Evolutionary conservation across 768 basidiomycete species (phyloP), one percentile per base, ranked within the genome.

Genomic region (Suillus cothurnatus): DNA sequence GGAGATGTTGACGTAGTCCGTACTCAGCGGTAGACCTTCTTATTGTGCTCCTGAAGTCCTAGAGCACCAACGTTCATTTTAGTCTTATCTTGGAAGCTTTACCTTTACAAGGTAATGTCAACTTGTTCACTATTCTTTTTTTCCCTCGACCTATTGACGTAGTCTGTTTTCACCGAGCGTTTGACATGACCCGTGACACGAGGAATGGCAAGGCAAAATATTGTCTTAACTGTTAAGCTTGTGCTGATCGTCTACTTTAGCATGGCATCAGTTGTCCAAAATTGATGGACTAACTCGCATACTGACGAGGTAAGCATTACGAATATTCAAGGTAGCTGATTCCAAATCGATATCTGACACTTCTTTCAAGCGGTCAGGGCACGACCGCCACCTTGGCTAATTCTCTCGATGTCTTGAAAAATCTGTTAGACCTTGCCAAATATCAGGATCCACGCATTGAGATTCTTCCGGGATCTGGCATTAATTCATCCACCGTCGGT

Each of bases 91-190:
- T 84, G 61, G 85, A 84, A 64, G 85, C 89, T 45, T 68, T 79
- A 23, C 87, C 90, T 4, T 69, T 89, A 50, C 85, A 93, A 84
- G 86, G 92, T 90, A 59, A 64, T 34, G 70, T 57, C 61, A 2
- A 55, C 32, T 45, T 45, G 32, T 32, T 17, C 55, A 41, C 6
- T 6, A 34, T 61, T 32, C 21, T 11, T 64, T 26, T n/a, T 7
- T 52, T 31, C 23, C 39, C 15, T n/a, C 3, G 56, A 23, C 41
- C 49, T 43, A 50, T 64, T 43, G n/a, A 31, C 60, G 28, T 55
- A 92, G 92, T 90, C 50, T 91, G 89, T 68, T 92, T 93, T 73
- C 91, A 93, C 71, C 81, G 91, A 62, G 92, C 91, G 36, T 88
- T 93, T 67, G 92, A 93, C 69, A 87, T 94, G 89, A 84, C 86